These are phyloP conservation scores for Exophiala lecanii-corni DNA, from an alignment of 2,329 filamentous ascomycete genomes.

Conservation along the genomic window DNA sequence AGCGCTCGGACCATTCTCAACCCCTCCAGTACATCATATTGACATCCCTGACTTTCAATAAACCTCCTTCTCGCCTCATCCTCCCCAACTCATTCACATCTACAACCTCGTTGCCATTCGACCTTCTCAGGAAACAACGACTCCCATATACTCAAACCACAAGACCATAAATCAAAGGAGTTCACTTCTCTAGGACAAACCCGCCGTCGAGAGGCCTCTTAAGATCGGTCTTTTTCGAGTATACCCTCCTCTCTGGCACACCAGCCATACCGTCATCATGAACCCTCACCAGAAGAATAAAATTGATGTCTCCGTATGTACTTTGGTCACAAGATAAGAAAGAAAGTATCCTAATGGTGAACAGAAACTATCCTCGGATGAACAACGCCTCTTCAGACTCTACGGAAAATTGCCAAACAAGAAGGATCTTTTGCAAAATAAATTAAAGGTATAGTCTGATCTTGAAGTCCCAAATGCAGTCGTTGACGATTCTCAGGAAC, in stretches of 20 bases:
- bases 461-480: not conserved
- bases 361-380: constrained; percentile 86
- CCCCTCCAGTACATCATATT: not conserved
- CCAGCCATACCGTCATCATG: too few species aligned
- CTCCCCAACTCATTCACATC: too few species aligned
- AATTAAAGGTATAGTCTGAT: constrained; percentile 65
- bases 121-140: too few species aligned
- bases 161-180: too few species aligned
- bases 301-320: constrained; percentile 72
- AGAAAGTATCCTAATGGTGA: not conserved
- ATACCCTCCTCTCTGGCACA: too few species aligned
- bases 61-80: not conserved
- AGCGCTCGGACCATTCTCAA: constrained; percentile 13
- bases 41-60: constrained; percentile 1
- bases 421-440: constrained; percentile 94
- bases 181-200: too few species aligned
- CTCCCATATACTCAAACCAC: too few species aligned
- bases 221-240: too few species aligned
- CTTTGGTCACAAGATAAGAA: not conserved
- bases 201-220: too few species aligned
- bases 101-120: too few species aligned
- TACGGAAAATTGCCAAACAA: constrained; percentile 98
- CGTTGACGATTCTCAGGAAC: constrained; percentile 60
- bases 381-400: constrained; percentile 92
- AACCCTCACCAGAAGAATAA: constrained; percentile 99